Evolutionary conservation across 1,139 yeast genomes (phyloP).

Genomic region (Diutina siamensis): DNA sequence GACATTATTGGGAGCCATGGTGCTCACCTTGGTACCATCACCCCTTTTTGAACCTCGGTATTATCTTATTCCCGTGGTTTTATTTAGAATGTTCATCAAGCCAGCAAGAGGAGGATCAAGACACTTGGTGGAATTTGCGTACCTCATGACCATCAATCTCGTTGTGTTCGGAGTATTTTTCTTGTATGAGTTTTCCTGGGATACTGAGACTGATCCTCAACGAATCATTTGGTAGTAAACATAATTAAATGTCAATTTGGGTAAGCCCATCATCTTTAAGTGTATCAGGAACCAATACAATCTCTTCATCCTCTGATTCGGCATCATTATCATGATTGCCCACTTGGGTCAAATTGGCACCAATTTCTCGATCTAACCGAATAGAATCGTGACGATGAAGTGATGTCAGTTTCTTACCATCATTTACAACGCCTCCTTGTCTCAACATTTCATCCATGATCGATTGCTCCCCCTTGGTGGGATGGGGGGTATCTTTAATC

Average conservation of each 20-base stretch:
- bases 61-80: conserved; percentile 66
- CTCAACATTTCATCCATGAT: conserved; percentile 10
- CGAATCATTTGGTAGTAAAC: conserved; percentile 72
- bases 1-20: conserved; percentile 40
- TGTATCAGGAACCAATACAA: neutral
- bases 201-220: conserved; percentile 47
- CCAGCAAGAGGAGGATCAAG: conserved; percentile 27
- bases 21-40: conserved; percentile 65
- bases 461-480: conserved; percentile 8
- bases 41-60: conserved; percentile 93
- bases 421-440: conserved; percentile 8
- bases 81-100: conserved; percentile 54
- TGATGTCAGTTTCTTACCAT: neutral
- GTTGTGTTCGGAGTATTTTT: conserved; percentile 46
- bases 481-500: conserved; percentile 12
- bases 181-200: conserved; percentile 58
- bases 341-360: conserved; percentile 15
- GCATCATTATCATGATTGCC: conserved; percentile 10
- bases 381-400: conserved; percentile 8
- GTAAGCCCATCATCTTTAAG: conserved; percentile 7
- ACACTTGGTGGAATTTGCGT: conserved; percentile 42
- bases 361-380: conserved; percentile 21
- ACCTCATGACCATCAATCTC: conserved; percentile 48
- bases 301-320: neutral
- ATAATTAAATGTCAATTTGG: conserved; percentile 6